Conservation (phyloP, 352 stramenopile genomes). For the Globisporangium takayamanum region DNA sequence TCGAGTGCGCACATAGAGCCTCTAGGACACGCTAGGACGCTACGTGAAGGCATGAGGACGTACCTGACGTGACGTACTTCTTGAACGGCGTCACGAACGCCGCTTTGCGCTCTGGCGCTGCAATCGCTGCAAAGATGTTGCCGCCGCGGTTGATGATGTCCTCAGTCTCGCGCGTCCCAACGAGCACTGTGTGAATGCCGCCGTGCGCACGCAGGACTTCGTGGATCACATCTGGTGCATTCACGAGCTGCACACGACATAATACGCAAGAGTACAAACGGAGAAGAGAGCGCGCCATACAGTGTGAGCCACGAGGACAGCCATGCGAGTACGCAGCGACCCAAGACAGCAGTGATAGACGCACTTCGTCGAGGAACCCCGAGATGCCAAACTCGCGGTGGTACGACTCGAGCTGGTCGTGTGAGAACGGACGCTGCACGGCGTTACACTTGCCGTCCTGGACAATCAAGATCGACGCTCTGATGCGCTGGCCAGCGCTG, state of each 20-base stretch:
- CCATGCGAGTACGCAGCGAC: neutral
- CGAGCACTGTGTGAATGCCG: conserved; percentile 72
- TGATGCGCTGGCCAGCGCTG: conserved; percentile 34
- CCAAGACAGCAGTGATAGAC: neutral
- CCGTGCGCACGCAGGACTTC: conserved; percentile 63
- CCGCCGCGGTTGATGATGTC: conserved; percentile 65
- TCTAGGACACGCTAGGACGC: neutral
- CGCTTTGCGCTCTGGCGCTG: conserved; percentile 48
- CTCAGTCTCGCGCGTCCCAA: conserved; percentile 68
- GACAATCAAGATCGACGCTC: conserved; percentile 64
- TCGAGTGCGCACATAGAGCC: neutral
- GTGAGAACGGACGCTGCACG: conserved; percentile 52
- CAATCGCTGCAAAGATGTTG: conserved; percentile 57
- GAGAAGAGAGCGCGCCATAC: neutral
- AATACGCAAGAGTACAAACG: neutral
- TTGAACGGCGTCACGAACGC: conserved; percentile 81
- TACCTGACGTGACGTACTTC: conserved; percentile 81
- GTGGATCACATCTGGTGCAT: conserved; percentile 74
- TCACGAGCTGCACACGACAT: conserved; percentile 42
- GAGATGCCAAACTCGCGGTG: conserved; percentile 53
- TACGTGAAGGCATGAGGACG: neutral
- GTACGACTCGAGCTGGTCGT: conserved; percentile 46
- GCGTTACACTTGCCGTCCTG: conserved; percentile 45
- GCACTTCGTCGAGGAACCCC: conserved; percentile 76
- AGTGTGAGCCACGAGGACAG: neutral